Conservation (phyloP, 2,329 filamentous ascomycete genomes). For the Ceratocystis huliohia region DNA sequence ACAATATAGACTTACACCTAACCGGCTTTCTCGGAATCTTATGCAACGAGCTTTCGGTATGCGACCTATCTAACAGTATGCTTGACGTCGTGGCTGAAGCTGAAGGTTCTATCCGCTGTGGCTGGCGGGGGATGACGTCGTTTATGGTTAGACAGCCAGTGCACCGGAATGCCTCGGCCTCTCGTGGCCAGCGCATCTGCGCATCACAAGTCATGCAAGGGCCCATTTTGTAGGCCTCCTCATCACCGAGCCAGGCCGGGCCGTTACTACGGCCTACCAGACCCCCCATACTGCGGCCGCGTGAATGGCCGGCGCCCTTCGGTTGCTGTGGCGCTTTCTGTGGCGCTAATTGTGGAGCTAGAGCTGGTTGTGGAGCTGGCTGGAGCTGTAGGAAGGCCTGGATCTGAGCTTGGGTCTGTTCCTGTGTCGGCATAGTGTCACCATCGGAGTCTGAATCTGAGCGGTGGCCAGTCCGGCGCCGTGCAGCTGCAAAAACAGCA, state of each 20-base stretch:
- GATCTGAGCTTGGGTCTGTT: constrained; percentile 8
- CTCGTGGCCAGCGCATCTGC: constrained; percentile 64
- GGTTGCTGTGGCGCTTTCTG: background rate
- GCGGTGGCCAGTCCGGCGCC: background rate
- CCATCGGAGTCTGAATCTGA: constrained; percentile 1
- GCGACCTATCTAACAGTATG: background rate
- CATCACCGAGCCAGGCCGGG: constrained; percentile 23
- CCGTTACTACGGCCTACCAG: background rate
- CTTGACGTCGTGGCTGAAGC: background rate
- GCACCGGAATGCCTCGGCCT: constrained; percentile 64
- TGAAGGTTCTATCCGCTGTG: background rate
- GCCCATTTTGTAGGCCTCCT: constrained; percentile 52
- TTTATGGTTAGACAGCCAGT: constrained; percentile 77
- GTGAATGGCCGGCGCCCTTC: background rate
- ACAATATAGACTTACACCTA: background rate
- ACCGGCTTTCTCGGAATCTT: constrained; percentile 13
- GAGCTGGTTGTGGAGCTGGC: background rate
- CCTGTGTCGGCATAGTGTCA: background rate
- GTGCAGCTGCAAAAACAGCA: constrained; percentile 15
- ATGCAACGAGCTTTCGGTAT: background rate
- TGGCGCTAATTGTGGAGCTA: background rate
- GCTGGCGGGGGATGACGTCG: constrained; percentile 41
- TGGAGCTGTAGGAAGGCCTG: background rate
- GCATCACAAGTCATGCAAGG: constrained; percentile 80
- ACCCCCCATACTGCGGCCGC: background rate